A percentile compares a stretch with the other conserved stretches of the same genome.
Conservation (phyloP, 2,329 filamentous ascomycete genomes). For the Microsporum audouinii region DNA sequence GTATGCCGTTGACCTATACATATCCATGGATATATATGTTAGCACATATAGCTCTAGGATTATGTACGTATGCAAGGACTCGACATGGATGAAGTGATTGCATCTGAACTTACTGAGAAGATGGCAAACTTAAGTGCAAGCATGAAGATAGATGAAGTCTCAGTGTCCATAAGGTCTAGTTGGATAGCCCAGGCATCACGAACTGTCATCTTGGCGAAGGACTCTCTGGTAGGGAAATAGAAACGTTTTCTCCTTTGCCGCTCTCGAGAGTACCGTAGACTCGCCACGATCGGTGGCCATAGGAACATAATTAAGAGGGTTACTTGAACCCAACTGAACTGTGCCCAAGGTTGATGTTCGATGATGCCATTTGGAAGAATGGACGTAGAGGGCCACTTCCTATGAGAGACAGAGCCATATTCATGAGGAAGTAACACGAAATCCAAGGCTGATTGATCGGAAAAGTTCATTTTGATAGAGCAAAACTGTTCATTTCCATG, state of each 20-base stretch:
- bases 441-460: background rate
- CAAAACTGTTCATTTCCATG: background rate
- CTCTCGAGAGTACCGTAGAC: background rate
- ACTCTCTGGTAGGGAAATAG: conserved; percentile 34
- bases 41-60: background rate
- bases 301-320: background rate
- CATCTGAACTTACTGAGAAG: conserved; percentile 36
- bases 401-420: background rate
- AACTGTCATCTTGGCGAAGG: conserved; percentile 42
- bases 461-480: background rate
- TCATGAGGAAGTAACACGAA: background rate
- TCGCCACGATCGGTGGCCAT: background rate
- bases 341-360: background rate
- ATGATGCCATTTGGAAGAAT: background rate
- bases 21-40: background rate
- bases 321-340: background rate
- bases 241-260: conserved; percentile 24
- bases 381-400: background rate
- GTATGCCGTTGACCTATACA: conserved; percentile 30
- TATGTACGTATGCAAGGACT: background rate
- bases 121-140: conserved; percentile 47
- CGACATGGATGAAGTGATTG: background rate
- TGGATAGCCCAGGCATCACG: conserved; percentile 42
- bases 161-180: conserved; percentile 35
- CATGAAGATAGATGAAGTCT: conserved; percentile 44